These are phyloP conservation scores for Xylaria sp. DNA, from an alignment of 2,329 filamentous ascomycete genomes.

Conservation along the genomic window DNA sequence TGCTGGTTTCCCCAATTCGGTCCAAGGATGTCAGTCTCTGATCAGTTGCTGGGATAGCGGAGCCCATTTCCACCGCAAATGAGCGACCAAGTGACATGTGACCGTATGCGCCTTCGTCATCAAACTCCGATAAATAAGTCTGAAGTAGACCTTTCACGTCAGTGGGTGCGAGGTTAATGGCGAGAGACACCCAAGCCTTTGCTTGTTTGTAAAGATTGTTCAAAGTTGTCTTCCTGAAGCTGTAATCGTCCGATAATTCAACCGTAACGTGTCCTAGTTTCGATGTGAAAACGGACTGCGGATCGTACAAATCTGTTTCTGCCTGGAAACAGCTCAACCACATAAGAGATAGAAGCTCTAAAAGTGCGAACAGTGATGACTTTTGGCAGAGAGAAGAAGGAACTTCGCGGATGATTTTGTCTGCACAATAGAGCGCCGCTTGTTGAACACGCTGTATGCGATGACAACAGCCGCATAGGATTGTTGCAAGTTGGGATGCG, in stretches of 20 bases:
- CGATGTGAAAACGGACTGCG: constrained; percentile 83
- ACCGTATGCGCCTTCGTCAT: constrained; percentile 89
- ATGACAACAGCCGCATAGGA: constrained; percentile 92
- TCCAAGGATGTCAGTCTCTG: constrained; percentile 87
- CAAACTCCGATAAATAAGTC: constrained; percentile 94
- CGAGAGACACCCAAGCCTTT: constrained; percentile 80
- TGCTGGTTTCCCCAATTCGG: constrained; percentile 74
- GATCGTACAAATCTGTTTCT: constrained; percentile 93
- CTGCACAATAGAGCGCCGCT: constrained; percentile 83
- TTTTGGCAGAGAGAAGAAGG: constrained; percentile 92
- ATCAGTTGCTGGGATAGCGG: constrained; percentile 85
- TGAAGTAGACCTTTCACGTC: constrained; percentile 96
- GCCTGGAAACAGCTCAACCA: constrained; percentile 95
- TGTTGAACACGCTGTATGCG: constrained; percentile 91
- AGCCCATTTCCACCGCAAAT: constrained; percentile 93
- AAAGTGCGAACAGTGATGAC: constrained; percentile 87
- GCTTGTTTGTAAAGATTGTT: constrained; percentile 81
- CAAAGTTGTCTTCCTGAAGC: constrained; percentile 81
- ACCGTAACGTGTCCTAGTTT: constrained; percentile 81
- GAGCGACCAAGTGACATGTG: constrained; percentile 93
- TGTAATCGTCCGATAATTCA: constrained; percentile 93
- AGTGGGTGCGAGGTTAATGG: constrained; percentile 85
- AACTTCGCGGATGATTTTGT: constrained; percentile 84
- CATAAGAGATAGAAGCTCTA: constrained; percentile 93
- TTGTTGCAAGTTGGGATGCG: constrained; percentile 85